phyloP scores from a whole-genome alignment of 2,329 filamentous ascomycete genomes.

The Ceratocystis destructans region DNA sequence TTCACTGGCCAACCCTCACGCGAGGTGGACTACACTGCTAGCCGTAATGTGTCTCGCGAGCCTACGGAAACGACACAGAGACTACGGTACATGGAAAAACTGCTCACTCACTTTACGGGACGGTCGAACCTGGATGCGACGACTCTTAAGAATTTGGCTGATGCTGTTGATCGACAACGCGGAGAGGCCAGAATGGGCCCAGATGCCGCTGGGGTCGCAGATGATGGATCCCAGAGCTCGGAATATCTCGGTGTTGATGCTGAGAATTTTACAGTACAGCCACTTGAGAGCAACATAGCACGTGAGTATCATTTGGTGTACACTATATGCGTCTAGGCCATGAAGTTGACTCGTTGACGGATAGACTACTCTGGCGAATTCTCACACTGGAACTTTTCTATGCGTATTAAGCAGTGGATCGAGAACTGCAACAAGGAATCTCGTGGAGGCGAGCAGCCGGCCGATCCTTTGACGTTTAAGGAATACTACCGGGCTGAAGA shows the following conservation, averaged over 20 bases:
- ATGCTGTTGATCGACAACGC: conserved; percentile 29
- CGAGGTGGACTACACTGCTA: conserved; percentile 1
- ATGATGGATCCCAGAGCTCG: conserved; percentile 18
- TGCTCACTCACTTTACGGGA: conserved; percentile 36
- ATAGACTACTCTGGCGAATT: conserved; percentile 39
- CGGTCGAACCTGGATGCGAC: conserved; percentile 31
- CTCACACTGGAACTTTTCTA: conserved; percentile 41
- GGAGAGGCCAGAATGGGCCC: conserved; percentile 9
- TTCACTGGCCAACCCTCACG: conserved; percentile 28
- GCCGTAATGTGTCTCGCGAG: conserved; percentile 15
- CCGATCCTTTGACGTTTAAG: conserved; percentile 24
- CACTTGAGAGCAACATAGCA: conserved; percentile 30
- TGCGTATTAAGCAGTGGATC: conserved; percentile 38
- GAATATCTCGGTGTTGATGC: conserved; percentile 26
- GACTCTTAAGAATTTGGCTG: conserved; percentile 31
- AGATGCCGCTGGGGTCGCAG: not conserved
- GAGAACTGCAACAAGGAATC: conserved; percentile 26
- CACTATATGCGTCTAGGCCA: not conserved
- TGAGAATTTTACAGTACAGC: conserved; percentile 31
- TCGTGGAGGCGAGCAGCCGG: conserved; percentile 11
- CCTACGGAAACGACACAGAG: conserved; percentile 20
- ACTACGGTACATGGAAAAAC: conserved; percentile 31
- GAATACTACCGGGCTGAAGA: conserved; percentile 36
- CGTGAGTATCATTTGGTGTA: conserved; percentile 25
- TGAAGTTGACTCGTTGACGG: not conserved